Evolutionary conservation across 306 rosid species (phyloP), one percentile per base, ranked within the genome.

Genomic region (Nissolia schottii): DNA sequence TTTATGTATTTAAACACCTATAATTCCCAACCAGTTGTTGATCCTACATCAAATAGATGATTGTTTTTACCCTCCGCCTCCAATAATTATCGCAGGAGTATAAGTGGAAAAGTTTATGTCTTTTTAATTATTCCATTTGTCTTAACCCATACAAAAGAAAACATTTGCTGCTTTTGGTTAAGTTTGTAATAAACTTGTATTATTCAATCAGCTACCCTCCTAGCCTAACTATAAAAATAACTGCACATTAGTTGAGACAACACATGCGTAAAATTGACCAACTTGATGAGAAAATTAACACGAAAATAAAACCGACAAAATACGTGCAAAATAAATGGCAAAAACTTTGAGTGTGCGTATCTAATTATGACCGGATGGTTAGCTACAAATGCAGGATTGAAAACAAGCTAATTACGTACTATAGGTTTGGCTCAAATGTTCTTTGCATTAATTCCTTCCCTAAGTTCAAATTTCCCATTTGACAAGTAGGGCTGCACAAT

Each of bases 61-160:
- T 19, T 35, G 29, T 53, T n/a, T n/a, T n/a, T n/a, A n/a, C n/a
- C n/a, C n/a, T n/a, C n/a, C n/a, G 43, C 3, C 70, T 60, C 10
- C 50, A 77, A 77, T 77, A 13, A 67, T 59, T 49, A 28, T 61
- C 60, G 23, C 23, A 35, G 55, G 55, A 24, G n/a, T 48, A 49
- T 46, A 48, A 46, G 41, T 46, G 54, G 27, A 34, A 57, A 59
- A 35, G 20, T 29, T 57, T 10, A 46, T 34, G 43, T 25, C 48
- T 48, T 68, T 25, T 10, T 41, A 67, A 57, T 67, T 59, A 58
- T 59, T 67, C 48, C 63, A 59, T 67, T 31, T 76, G 70, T 55
- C 80, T 45, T 45, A 9, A 56, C 41, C 29, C 22, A 67, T 4
- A 57, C 53, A 55, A 72, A 45, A 23, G 74, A 32, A 67, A 46